phyloP scores from a whole-genome alignment of 2,329 filamentous ascomycete genomes.

The Grosmannia penicillata region DNA sequence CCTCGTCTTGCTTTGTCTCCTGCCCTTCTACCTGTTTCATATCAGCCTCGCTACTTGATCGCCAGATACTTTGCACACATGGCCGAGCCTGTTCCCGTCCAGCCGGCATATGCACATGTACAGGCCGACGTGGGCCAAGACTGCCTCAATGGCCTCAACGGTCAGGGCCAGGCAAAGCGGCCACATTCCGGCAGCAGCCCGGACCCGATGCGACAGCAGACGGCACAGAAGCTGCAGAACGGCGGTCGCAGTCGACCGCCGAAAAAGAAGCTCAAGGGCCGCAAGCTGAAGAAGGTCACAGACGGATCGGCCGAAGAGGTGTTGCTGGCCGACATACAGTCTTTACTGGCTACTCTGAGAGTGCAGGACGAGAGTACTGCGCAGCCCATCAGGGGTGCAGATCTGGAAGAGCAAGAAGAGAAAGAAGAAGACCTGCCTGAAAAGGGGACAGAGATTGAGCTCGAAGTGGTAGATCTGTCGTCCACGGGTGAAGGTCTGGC shows the following conservation, averaged over 20 bases:
- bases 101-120: too few relatives aligned
- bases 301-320: slow-evolving; percentile 54
- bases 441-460: slow-evolving; percentile 59
- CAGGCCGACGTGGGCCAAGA: too few relatives aligned
- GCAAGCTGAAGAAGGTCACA: slow-evolving; percentile 37
- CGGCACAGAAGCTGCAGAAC: slow-evolving; percentile 9
- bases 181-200: not conserved
- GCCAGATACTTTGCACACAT: too few relatives aligned
- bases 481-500: slow-evolving; percentile 89
- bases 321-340: slow-evolving; percentile 46
- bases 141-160: too few relatives aligned
- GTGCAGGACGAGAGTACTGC: slow-evolving; percentile 10
- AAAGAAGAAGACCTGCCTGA: slow-evolving; percentile 36
- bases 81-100: too few relatives aligned
- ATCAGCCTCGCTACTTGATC: too few relatives aligned
- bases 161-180: not conserved
- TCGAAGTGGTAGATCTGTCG: slow-evolving; percentile 69
- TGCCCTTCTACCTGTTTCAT: too few relatives aligned
- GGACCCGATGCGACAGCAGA: slow-evolving; percentile 1
- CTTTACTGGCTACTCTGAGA: slow-evolving; percentile 31
- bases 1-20: too few relatives aligned
- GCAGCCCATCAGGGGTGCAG: slow-evolving; percentile 1
- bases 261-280: slow-evolving; percentile 39
- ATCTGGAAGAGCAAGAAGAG: slow-evolving; percentile 10
- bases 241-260: slow-evolving; percentile 8